Evolutionary conservation across 176 grass and related monocot genomes (phyloP).

Genomic region (Alopecurus myosuroides): DNA sequence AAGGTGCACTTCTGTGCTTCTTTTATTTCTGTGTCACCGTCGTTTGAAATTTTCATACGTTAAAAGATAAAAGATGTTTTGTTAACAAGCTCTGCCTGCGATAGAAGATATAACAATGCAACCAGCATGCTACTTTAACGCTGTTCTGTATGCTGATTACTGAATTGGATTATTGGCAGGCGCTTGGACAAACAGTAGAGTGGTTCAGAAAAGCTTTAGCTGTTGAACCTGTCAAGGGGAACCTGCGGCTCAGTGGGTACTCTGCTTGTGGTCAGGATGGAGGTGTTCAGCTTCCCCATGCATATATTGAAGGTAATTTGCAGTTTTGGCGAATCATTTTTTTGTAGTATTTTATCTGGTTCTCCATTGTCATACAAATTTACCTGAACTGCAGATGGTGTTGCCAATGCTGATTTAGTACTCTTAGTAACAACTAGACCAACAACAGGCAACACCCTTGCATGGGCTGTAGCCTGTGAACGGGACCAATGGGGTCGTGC

Average conservation of each 20-base stretch:
- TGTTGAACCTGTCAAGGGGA: constrained; percentile 97
- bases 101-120: neutral
- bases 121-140: neutral
- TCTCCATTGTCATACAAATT: constrained; percentile 14
- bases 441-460: constrained; percentile 98
- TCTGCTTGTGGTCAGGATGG: constrained; percentile 99
- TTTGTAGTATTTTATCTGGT: neutral
- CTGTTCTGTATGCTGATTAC: constrained; percentile 22
- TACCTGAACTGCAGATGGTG: constrained; percentile 58
- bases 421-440: constrained; percentile 98
- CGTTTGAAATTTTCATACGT: neutral
- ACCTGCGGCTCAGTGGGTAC: constrained; percentile 93
- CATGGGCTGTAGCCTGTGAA: constrained; percentile 98
- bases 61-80: neutral
- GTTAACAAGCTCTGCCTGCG: neutral
- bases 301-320: constrained; percentile 82
- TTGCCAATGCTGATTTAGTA: constrained; percentile 90
- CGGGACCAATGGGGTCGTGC: constrained; percentile 99
- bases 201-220: constrained; percentile 98
- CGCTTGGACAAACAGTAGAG: constrained; percentile 87
- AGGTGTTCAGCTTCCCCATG: constrained; percentile 93
- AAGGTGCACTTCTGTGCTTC: constrained; percentile 58
- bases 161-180: constrained; percentile 41
- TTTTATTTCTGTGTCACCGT: neutral
- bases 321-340: neutral